Conservation (phyloP, 177 flowering plant genomes). For the Vitis hybrid region DNA sequence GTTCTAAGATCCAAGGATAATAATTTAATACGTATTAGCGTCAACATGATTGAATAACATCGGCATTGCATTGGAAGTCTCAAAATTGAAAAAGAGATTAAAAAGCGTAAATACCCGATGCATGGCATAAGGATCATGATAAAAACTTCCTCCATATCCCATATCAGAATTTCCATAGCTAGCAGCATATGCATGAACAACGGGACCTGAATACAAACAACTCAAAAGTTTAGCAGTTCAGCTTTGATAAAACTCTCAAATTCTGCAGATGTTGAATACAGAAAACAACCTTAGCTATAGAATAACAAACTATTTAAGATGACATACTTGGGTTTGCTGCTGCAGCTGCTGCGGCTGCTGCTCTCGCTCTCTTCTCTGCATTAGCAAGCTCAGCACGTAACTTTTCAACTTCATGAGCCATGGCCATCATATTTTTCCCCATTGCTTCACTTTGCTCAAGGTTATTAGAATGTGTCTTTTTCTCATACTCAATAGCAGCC, state of each 20-base stretch:
- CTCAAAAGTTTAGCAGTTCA: background rate
- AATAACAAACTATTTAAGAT: background rate
- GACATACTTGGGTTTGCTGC: slow-evolving; percentile 53
- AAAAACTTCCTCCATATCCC: slow-evolving; percentile 40
- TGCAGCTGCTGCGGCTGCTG: slow-evolving; percentile 46
- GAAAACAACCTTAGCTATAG: background rate
- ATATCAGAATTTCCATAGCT: slow-evolving; percentile 39
- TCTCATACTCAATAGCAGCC: slow-evolving; percentile 75
- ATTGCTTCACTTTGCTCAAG: slow-evolving; percentile 51
- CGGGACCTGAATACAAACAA: slow-evolving; percentile 25
- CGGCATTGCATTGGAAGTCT: too few species aligned
- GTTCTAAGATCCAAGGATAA: too few species aligned
- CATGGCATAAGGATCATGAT: slow-evolving; percentile 35
- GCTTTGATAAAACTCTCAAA: background rate
- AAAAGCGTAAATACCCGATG: slow-evolving; percentile 39
- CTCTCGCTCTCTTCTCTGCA: slow-evolving; percentile 67
- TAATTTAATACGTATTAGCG: too few species aligned
- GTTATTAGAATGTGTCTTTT: slow-evolving; percentile 49
- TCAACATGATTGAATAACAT: too few species aligned
- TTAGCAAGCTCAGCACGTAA: slow-evolving; percentile 61
- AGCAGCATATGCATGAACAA: slow-evolving; percentile 29
- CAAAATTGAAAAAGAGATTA: background rate
- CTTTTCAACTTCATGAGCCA: slow-evolving; percentile 59
- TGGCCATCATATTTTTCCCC: slow-evolving; percentile 53
- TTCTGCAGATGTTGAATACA: background rate